A percentile compares a stretch with the other conserved stretches of the same genome.
These are phyloP conservation scores for Mimosa pudica DNA, from an alignment of 306 rosid genomes.

Conservation along the genomic window DNA sequence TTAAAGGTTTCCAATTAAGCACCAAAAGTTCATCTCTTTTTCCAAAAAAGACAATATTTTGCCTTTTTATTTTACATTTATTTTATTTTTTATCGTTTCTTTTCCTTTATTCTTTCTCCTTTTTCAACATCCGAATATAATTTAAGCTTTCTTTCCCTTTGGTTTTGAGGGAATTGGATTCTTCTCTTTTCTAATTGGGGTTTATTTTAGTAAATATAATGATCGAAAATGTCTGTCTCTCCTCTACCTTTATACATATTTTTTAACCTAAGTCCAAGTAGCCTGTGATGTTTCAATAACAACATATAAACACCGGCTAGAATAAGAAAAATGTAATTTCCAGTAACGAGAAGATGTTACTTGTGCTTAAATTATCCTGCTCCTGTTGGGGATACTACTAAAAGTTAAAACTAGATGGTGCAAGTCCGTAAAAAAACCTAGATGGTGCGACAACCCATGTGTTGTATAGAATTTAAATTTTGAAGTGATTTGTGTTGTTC, in stretches of 20 bases:
- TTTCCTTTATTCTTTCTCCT: constrained; percentile 15
- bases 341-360: neutral
- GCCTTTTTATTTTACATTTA: constrained; percentile 26
- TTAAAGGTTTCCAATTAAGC: constrained; percentile 38
- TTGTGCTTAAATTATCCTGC: neutral
- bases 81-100: neutral
- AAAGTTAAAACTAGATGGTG: neutral
- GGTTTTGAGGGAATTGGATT: neutral
- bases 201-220: neutral
- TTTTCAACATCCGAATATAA: neutral
- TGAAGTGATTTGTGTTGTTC: neutral
- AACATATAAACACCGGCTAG: neutral
- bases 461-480: neutral
- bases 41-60: constrained; percentile 38
- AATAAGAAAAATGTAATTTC: neutral
- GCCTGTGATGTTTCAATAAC: neutral
- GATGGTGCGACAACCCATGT: neutral
- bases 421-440: neutral
- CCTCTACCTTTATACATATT: neutral
- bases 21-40: constrained; percentile 41
- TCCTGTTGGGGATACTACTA: neutral
- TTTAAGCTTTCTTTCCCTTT: neutral
- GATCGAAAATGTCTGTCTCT: neutral
- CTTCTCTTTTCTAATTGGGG: neutral
- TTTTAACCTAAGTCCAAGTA: neutral